Evolutionary conservation across 2,329 filamentous ascomycete genomes (phyloP).

Genomic region (Pleomassaria siparia): DNA sequence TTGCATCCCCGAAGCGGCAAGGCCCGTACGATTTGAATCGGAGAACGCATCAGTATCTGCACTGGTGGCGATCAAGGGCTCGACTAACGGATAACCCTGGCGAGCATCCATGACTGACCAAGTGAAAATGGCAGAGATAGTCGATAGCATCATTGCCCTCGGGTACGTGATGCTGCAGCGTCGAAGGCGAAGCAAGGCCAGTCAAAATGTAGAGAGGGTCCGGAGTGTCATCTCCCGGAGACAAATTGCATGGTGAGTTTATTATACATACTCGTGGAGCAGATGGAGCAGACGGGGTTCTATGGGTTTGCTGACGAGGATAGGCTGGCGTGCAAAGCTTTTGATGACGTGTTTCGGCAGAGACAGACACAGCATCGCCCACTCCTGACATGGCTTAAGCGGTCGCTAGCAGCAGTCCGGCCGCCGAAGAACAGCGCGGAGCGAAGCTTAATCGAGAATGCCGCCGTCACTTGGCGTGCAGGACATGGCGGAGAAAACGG

Average conservation of each 20-base stretch:
- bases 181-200: conserved; percentile 47
- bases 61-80: conserved; percentile 25
- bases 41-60: conserved; percentile 17
- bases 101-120: conserved; percentile 16
- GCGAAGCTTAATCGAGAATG: conserved; percentile 29
- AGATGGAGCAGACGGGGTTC: conserved; percentile 8
- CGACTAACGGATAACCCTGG: conserved; percentile 16
- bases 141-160: conserved; percentile 66
- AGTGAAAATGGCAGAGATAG: conserved; percentile 57
- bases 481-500: conserved; percentile 8
- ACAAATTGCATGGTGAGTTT: conserved; percentile 66
- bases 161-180: conserved; percentile 66
- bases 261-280: no score
- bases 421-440: conserved; percentile 31
- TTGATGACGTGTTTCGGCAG: conserved; percentile 64
- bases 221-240: conserved; percentile 57
- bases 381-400: conserved; percentile 68
- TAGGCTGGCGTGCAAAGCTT: conserved; percentile 71
- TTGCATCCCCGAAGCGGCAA: conserved; percentile 20
- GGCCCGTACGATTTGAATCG: conserved; percentile 14
- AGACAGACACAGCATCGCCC: conserved; percentile 70
- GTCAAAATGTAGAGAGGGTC: conserved; percentile 47
- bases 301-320: conserved; percentile 19
- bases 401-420: conserved; percentile 32
- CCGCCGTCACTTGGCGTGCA: conserved; percentile 23